phyloP scores from a whole-genome alignment of 352 stramenopile genomes.

The Phytophthora uliginosa region DNA sequence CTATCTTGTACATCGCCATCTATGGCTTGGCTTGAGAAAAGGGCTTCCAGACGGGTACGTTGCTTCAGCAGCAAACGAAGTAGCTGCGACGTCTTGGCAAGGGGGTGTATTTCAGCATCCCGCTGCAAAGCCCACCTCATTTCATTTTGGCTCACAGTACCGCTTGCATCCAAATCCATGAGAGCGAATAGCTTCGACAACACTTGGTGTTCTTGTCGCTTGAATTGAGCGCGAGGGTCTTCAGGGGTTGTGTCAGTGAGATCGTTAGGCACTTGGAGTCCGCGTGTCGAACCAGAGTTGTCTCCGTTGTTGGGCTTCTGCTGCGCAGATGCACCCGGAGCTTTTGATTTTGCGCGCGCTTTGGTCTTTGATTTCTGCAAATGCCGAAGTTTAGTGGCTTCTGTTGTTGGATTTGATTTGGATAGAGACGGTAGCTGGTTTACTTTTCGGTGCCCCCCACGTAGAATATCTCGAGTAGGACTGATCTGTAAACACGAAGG shows the following conservation, averaged over 20 bases:
- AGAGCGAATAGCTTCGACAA: constrained; percentile 60
- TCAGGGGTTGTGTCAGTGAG: background rate
- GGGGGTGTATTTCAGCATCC: constrained; percentile 60
- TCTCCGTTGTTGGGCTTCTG: constrained; percentile 20
- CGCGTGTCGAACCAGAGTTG: constrained; percentile 12
- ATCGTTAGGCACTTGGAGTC: constrained; percentile 21
- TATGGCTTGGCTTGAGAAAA: constrained; percentile 31
- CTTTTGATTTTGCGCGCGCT: constrained; percentile 19
- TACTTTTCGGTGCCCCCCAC: constrained; percentile 53
- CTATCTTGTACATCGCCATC: background rate
- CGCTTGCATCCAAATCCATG: constrained; percentile 78
- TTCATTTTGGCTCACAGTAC: constrained; percentile 70
- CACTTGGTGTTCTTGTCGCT: constrained; percentile 41
- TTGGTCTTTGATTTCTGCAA: constrained; percentile 32
- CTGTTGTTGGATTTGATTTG: constrained; percentile 6
- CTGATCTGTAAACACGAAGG: constrained; percentile 40
- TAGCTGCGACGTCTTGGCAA: constrained; percentile 58
- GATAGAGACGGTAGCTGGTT: constrained; percentile 63
- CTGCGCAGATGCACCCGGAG: background rate
- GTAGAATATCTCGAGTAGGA: constrained; percentile 62
- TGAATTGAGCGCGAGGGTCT: constrained; percentile 35
- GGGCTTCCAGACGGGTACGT: constrained; percentile 37
- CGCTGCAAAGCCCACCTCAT: constrained; percentile 74
- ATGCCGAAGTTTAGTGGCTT: constrained; percentile 18
- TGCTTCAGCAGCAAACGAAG: constrained; percentile 69